A percentile compares a stretch with the other conserved stretches of the same genome.
Conservation (phyloP, 306 rosid species). For the Astragalus membranaceus region DNA sequence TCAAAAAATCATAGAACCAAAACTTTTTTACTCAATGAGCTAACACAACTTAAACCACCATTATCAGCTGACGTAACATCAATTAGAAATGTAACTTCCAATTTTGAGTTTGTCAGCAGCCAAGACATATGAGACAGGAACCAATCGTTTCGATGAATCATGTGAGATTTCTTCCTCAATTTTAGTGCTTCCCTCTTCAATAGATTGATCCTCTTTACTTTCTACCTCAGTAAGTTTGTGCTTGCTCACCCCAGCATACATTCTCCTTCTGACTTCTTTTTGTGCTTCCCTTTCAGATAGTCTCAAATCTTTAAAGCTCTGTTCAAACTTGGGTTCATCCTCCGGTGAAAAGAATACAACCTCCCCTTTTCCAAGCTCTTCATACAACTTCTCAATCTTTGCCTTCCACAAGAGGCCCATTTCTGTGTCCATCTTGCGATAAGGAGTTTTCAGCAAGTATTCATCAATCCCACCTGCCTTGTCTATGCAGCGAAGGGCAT, state of each 20-base stretch:
- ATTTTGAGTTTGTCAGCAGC: conserved; percentile 31
- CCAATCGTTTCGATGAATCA: conserved; percentile 31
- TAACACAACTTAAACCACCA: conserved; percentile 5
- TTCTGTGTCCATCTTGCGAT: conserved; percentile 90
- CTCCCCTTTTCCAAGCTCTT: conserved; percentile 65
- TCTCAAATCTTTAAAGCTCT: conserved; percentile 56
- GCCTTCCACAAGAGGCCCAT: conserved; percentile 86
- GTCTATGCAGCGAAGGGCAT: conserved; percentile 88
- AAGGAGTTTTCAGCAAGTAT: conserved; percentile 87
- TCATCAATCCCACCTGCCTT: conserved; percentile 95
- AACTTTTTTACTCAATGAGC: background rate
- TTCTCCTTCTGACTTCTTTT: conserved; percentile 50
- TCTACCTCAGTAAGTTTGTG: conserved; percentile 37
- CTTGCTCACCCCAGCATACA: conserved; percentile 38
- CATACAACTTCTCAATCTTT: conserved; percentile 70
- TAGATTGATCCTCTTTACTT: conserved; percentile 7
- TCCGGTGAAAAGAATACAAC: conserved; percentile 63
- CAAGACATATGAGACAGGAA: conserved; percentile 32
- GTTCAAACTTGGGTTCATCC: conserved; percentile 63
- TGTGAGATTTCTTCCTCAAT: conserved; percentile 19
- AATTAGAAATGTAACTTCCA: conserved; percentile 33
- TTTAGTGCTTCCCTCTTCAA: conserved; percentile 11
- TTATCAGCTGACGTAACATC: background rate
- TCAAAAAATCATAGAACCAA: conserved; percentile 2
- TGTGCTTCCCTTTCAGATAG: conserved; percentile 54